Conservation (phyloP, 352 stramenopile species). For the Globisporangium paddicum region DNA sequence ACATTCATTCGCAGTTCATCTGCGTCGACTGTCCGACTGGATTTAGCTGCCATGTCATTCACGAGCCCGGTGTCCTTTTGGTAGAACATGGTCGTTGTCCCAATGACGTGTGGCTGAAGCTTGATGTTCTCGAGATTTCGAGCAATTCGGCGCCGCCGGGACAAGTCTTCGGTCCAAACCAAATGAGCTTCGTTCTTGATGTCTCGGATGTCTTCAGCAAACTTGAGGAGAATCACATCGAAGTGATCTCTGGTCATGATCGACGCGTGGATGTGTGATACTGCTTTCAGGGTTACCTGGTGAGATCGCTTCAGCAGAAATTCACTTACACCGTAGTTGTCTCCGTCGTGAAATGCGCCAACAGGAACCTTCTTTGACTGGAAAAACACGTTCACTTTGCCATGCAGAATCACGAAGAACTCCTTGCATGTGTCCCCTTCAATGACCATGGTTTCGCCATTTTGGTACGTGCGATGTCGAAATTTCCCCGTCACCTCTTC, state of each 20-base stretch:
- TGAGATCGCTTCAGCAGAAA: constrained; percentile 52
- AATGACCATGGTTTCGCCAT: constrained; percentile 61
- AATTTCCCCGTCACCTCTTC: constrained; percentile 83
- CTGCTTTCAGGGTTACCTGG: constrained; percentile 39
- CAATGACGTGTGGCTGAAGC: constrained; percentile 45
- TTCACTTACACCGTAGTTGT: constrained; percentile 66
- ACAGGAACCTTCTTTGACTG: constrained; percentile 40
- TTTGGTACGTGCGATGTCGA: constrained; percentile 62
- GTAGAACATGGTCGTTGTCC: constrained; percentile 49
- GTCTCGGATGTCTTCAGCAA: constrained; percentile 44
- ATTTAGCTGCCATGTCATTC: not conserved
- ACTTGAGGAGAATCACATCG: constrained; percentile 56
- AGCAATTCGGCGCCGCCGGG: constrained; percentile 23
- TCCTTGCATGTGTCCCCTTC: constrained; percentile 68
- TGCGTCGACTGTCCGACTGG: not conserved
- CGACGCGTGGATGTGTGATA: constrained; percentile 48
- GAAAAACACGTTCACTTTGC: constrained; percentile 64
- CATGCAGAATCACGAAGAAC: constrained; percentile 59
- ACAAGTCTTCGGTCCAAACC: constrained; percentile 36
- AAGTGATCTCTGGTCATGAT: constrained; percentile 77
- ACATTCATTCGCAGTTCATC: constrained; percentile 23
- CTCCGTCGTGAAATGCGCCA: constrained; percentile 48
- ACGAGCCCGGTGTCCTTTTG: constrained; percentile 25
- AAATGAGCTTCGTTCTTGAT: constrained; percentile 43
- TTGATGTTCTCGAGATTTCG: constrained; percentile 51